Conservation (phyloP, 768 basidiomycete genomes). For the Arthromyces matolae region DNA sequence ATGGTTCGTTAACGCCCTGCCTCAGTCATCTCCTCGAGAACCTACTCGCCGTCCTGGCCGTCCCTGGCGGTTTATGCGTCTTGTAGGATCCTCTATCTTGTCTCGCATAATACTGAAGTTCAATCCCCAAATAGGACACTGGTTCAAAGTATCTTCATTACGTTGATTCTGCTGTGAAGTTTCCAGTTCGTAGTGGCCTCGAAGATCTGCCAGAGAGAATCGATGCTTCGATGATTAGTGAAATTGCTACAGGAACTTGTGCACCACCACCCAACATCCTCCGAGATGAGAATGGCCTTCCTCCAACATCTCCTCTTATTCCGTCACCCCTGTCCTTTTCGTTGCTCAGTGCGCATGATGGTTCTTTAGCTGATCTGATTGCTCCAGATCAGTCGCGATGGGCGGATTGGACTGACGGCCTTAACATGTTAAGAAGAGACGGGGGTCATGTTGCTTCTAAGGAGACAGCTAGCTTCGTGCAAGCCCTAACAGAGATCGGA, state of each 20-base stretch:
- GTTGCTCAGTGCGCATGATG: constrained; percentile 64
- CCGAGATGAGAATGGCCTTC: constrained; percentile 58
- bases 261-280: constrained; percentile 62
- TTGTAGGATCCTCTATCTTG: constrained; percentile 44
- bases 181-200: constrained; percentile 72
- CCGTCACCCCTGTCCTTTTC: constrained; percentile 77
- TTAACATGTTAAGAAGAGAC: constrained; percentile 82
- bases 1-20: constrained; percentile 86
- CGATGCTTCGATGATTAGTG: constrained; percentile 75
- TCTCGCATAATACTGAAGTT: background rate
- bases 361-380: constrained; percentile 73
- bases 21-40: constrained; percentile 49
- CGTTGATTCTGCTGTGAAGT: constrained; percentile 77
- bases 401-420: constrained; percentile 93
- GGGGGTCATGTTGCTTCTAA: constrained; percentile 80
- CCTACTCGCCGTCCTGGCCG: constrained; percentile 52
- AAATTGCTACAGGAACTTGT: constrained; percentile 75
- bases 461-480: constrained; percentile 83
- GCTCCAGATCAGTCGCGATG: constrained; percentile 75
- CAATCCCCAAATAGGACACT: constrained; percentile 51
- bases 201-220: constrained; percentile 88
- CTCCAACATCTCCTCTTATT: constrained; percentile 45
- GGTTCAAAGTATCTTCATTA: constrained; percentile 80
- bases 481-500: constrained; percentile 86
- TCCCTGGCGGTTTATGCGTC: constrained; percentile 84